Base-by-base conservation (phyloP, 2,329 filamentous ascomycete species). In the Diaporthe batatas region DNA sequence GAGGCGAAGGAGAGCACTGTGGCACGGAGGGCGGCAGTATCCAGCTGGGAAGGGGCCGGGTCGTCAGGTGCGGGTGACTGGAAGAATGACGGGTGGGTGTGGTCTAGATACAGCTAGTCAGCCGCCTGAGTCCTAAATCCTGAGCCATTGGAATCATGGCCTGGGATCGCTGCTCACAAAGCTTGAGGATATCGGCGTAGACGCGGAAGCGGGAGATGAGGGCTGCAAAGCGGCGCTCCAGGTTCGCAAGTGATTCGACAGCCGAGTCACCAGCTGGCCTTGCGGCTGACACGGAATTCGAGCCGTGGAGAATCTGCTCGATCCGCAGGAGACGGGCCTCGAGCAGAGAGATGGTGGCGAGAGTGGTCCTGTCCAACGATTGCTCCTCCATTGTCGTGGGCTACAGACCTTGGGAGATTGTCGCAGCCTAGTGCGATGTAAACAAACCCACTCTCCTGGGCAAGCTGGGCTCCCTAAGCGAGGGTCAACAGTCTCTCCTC, bases 291-390 rank as follows among this genome's bases (percentile, higher is more conserved):
- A 79, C 76, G 2, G 81, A 71, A 4, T 84, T 81, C 39, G 81
- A 79, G 34, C 89, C 89, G 76, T 88, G 86, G 57, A 91, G 83
- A 3, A 91, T 80, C 76, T 91, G 88, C 77, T 91, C 90, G 72
- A 91, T 83, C 58, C 89, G 88, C 21, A 86, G 81, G 14, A 91
- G 84, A n/a, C 90, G 89, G 67, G 86, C 83, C 77, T 91, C 89
- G 47, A 91, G 84, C 34, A 91, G 83, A 54, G 83, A 84, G 73
- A 91, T 84, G 1, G 89, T 91, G 44, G 85, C 83, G 11, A 90
- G 81, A 1, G 88, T 86, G 5, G 87, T 89, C 70, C 86, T 82
- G 77, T 90, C 87, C 32, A 89, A 80, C 10, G 82, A 80, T 74
- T 77, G 73, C 73, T 80, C 80, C 51, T 75, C 72, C 72, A 74